Base-by-base conservation (phyloP, 2,329 filamentous ascomycete genomes). In the Leptographium procerum region DNA sequence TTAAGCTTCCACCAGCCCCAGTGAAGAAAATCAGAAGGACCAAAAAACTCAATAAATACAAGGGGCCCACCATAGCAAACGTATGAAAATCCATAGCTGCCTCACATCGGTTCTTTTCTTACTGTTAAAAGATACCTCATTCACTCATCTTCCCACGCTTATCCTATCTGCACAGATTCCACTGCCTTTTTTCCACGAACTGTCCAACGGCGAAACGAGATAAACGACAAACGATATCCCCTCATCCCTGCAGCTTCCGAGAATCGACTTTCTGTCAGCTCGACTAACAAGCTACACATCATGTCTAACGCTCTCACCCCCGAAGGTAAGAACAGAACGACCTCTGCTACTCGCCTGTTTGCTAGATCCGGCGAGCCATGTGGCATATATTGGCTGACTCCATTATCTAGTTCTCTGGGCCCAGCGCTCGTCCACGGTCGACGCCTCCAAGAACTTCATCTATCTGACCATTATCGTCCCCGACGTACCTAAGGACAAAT, bases 391-490 rank as follows among this genome's bases (percentile, higher is more conserved):
- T 16, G 4, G 24, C 24, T 53, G n/a, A 34, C 22, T 36, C 33
- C 28, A 7, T 8, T 45, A 19, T 28, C 1, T 36, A 97, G 94
- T 99, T 67, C 88, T 91, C 75, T 99, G 94, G 94, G 92, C 94
- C 65, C 94, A 99, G 80, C 91, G 94, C 80, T 97, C 92, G 52
- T 94, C 86, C 69, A 78, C 74, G 66, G 78, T 79, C 65, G 91
- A 96, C 58, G 72, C 88, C 59, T 81, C 86, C 72, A 95, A 91
- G 80, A 99, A 99, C 82, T 89, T 90, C 77, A 78, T 99, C 80
- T 95, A 91, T 79, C 82, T 99, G 65, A 95, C 89, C 70, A 89
- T 99, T 76, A 83, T 84, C 68, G 91, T 91, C 55, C 83, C 91
- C 66, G 94, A 99, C 72, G 87, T 96, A 51, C 77, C 88, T 66